Evolutionary conservation across 495 filamentous ascomycete genomes (phyloP).

Genomic region (Hypomontagnella submonticulosa): DNA sequence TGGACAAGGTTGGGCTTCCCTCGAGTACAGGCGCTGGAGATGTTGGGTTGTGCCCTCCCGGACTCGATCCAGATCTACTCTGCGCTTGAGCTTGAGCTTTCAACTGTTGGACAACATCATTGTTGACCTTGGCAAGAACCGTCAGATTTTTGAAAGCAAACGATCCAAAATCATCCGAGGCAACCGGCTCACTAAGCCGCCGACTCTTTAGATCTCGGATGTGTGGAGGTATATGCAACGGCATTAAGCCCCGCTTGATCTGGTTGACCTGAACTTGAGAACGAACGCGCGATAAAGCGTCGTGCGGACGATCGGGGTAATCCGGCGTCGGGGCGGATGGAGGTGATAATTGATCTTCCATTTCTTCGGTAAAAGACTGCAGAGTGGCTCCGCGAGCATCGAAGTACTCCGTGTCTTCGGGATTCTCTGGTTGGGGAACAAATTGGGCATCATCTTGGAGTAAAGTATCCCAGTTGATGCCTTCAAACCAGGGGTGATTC

Average conservation of each 20-base stretch:
- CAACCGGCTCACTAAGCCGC: slow-evolving; percentile 88
- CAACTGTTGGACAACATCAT: slow-evolving; percentile 96
- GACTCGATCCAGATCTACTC: slow-evolving; percentile 57
- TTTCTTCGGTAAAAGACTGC: slow-evolving; percentile 88
- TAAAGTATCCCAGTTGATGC: slow-evolving; percentile 88
- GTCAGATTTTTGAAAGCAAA: slow-evolving; percentile 98
- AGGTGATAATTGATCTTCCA: slow-evolving; percentile 89
- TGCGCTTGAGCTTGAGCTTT: slow-evolving; percentile 84
- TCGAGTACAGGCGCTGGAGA: slow-evolving; percentile 75
- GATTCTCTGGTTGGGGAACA: slow-evolving; percentile 90
- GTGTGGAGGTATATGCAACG: slow-evolving; percentile 94
- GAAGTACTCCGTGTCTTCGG: slow-evolving; percentile 98
- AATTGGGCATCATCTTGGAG: slow-evolving; percentile 94
- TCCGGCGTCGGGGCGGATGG: slow-evolving; percentile 72
- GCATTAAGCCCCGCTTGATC: slow-evolving; percentile 88
- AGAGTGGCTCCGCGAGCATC: slow-evolving; percentile 90
- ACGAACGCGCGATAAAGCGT: slow-evolving; percentile 90
- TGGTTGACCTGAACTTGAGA: slow-evolving; percentile 76
- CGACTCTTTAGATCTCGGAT: slow-evolving; percentile 89
- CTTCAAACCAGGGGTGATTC: slow-evolving; percentile 87
- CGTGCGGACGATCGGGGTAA: slow-evolving; percentile 88
- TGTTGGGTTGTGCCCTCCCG: slow-evolving; percentile 53
- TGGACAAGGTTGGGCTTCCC: slow-evolving; percentile 83
- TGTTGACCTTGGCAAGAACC: slow-evolving; percentile 97
- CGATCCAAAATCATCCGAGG: slow-evolving; percentile 91